These are phyloP conservation scores for Apodospora peruviana DNA, from an alignment of 495 filamentous ascomycete genomes.

Conservation along the genomic window DNA sequence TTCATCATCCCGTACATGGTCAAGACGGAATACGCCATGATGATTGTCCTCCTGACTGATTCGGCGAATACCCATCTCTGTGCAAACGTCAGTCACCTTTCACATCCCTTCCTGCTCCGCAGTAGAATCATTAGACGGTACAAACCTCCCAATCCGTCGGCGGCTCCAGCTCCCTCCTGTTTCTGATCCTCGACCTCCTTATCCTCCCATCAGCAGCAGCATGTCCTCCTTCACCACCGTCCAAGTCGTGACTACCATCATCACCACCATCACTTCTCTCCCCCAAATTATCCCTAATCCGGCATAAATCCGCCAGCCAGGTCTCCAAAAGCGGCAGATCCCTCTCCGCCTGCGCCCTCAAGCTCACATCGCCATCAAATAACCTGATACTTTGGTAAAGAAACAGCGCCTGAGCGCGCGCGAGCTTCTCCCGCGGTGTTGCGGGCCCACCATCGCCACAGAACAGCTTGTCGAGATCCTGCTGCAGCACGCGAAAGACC, in stretches of 20 bases:
- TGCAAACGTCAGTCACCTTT: no score
- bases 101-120: background rate
- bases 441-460: conserved; percentile 1
- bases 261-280: conserved; percentile 6
- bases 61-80: conserved; percentile 31
- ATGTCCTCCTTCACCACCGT: no score
- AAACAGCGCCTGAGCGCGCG: conserved; percentile 28
- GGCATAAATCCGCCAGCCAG: conserved; percentile 27
- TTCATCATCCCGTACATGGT: conserved; percentile 17
- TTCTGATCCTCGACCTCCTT: background rate
- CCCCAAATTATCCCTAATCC: conserved; percentile 26
- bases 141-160: conserved; percentile 21
- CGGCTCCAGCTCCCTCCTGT: background rate
- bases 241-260: background rate
- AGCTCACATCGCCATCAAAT: conserved; percentile 31
- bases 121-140: background rate
- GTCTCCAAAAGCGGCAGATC: conserved; percentile 25
- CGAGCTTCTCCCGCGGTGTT: conserved; percentile 26
- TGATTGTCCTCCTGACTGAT: conserved; percentile 23
- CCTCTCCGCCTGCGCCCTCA: conserved; percentile 26
- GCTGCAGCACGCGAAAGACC: conserved; percentile 22
- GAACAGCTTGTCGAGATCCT: conserved; percentile 19
- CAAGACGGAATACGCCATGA: conserved; percentile 22
- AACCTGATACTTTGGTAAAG: conserved; percentile 32
- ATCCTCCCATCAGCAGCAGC: background rate